Evolutionary conservation across 768 basidiomycete genomes (phyloP).

Genomic region (Clavaria fumosa): DNA sequence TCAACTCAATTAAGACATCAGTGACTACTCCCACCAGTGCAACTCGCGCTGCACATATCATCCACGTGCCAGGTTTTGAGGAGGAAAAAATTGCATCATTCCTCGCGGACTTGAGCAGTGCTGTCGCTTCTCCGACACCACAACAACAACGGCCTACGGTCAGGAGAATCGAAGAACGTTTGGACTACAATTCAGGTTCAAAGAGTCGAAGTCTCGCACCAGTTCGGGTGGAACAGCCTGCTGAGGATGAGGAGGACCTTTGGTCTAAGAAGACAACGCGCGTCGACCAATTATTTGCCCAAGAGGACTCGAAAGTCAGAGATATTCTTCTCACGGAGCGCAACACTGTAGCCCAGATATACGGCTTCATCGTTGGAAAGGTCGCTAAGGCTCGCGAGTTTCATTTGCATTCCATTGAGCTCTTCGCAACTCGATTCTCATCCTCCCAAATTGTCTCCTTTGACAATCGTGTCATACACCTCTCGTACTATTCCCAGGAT

Average conservation of each 20-base stretch:
- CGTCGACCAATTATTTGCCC: slow-evolving; percentile 36
- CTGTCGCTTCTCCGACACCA: slow-evolving; percentile 21
- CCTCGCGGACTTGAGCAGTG: slow-evolving; percentile 33
- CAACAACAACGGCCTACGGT: no score
- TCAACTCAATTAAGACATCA: slow-evolving; percentile 57
- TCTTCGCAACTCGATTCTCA: slow-evolving; percentile 25
- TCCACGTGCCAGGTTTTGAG: slow-evolving; percentile 45
- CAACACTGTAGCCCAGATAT: slow-evolving; percentile 53
- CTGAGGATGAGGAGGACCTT: slow-evolving; percentile 25
- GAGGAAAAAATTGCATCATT: slow-evolving; percentile 41
- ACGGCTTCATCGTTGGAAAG: slow-evolving; percentile 61
- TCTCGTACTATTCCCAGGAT: slow-evolving; percentile 47
- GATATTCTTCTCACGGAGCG: slow-evolving; percentile 54
- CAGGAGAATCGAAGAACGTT: slow-evolving; percentile 36
- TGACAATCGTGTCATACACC: slow-evolving; percentile 39
- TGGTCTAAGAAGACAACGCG: slow-evolving; percentile 30
- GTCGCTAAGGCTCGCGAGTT: slow-evolving; percentile 46
- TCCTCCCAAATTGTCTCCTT: slow-evolving; percentile 34
- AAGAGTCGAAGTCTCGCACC: slow-evolving; percentile 27
- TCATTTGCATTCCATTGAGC: slow-evolving; percentile 37
- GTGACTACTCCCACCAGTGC: slow-evolving; percentile 44
- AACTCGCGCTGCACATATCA: slow-evolving; percentile 41
- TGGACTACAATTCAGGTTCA: slow-evolving; percentile 44
- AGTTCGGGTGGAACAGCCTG: slow-evolving; percentile 30
- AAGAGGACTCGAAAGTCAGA: slow-evolving; percentile 38